phyloP scores from a whole-genome alignment of 805 yeast species.

The Cyberlindnera meyerae region DNA sequence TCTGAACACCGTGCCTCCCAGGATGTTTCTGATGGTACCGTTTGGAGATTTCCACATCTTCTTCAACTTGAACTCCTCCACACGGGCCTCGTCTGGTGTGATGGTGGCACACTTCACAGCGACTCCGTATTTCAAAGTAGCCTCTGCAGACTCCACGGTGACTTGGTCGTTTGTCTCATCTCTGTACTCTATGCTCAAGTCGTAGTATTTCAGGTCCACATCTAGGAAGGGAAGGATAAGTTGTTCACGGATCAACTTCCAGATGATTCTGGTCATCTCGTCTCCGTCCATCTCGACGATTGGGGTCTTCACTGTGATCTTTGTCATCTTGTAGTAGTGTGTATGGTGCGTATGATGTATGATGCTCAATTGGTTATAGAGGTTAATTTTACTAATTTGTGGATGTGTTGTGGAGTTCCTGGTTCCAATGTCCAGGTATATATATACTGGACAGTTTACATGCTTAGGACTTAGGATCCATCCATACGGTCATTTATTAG shows the following conservation, averaged over 20 bases:
- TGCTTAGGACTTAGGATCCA: too few relatives aligned
- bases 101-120: conserved; percentile 98
- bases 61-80: conserved; percentile 82
- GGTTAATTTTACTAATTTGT: too few relatives aligned
- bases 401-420: too few relatives aligned
- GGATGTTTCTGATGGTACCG: conserved; percentile 92
- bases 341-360: too few relatives aligned
- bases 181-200: conserved; percentile 79
- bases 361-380: too few relatives aligned
- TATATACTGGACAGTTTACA: too few relatives aligned
- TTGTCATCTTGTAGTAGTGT: conserved; percentile 27
- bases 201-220: conserved; percentile 87
- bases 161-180: conserved; percentile 86
- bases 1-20: conserved; percentile 95
- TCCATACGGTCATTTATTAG: too few relatives aligned
- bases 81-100: conserved; percentile 97
- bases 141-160: conserved; percentile 84
- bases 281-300: conserved; percentile 98
- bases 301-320: conserved; percentile 80
- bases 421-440: too few relatives aligned
- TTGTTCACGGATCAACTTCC: conserved; percentile 85
- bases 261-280: conserved; percentile 95
- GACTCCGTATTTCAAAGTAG: conserved; percentile 82
- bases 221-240: conserved; percentile 82
- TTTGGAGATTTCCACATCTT: conserved; percentile 98